Evolutionary conservation across 2,329 filamentous ascomycete species (phyloP).

Genomic region (Fusarium pilosicola): DNA sequence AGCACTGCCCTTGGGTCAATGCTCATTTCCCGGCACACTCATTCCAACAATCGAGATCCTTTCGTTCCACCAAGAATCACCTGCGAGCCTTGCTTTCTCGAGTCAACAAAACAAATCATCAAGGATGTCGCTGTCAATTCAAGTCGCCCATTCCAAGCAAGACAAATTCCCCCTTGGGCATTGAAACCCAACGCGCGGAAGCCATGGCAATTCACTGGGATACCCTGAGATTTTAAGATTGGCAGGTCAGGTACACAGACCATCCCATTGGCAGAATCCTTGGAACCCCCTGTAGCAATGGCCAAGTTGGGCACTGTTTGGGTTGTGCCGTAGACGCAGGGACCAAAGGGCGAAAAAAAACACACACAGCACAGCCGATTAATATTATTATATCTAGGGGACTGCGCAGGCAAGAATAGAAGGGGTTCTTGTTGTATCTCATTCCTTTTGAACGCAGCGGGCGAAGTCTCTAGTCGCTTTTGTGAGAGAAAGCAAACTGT

Average conservation of each 20-base stretch:
- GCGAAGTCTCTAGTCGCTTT: constrained; percentile 35
- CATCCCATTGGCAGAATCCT: constrained; percentile 14
- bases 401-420: neutral
- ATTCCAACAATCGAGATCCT: constrained; percentile 26
- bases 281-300: constrained; percentile 17
- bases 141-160: constrained; percentile 15
- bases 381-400: constrained; percentile 25
- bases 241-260: constrained; percentile 9
- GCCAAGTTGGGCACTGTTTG: constrained; percentile 29
- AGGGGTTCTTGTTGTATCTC: neutral
- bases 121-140: neutral
- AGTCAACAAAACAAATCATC: neutral
- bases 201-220: constrained; percentile 14
- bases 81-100: neutral
- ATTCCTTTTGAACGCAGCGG: constrained; percentile 10
- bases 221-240: constrained; percentile 37
- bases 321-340: constrained; percentile 5
- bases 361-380: too few species aligned
- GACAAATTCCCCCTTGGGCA: constrained; percentile 8
- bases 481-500: constrained; percentile 18
- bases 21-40: neutral
- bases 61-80: neutral
- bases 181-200: constrained; percentile 27
- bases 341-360: neutral
- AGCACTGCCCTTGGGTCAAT: neutral